A percentile compares a stretch with the other conserved stretches of the same genome.
Evolutionary conservation across 805 yeast species (phyloP).

Genomic region (Pichia kluyveri): DNA sequence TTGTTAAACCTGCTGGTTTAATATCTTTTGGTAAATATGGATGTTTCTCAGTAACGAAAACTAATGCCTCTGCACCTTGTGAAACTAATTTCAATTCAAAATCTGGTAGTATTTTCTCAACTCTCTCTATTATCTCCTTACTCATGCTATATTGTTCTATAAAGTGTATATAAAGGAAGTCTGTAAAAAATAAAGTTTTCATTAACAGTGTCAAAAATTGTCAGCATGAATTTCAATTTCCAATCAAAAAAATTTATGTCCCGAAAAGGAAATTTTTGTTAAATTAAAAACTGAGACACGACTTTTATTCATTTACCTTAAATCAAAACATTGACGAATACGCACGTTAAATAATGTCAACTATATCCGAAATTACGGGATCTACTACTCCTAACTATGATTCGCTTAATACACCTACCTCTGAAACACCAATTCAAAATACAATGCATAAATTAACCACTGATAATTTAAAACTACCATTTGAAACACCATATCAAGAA

Average conservation of each 20-base stretch:
- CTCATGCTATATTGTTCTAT: conserved; percentile 32
- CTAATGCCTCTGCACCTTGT: conserved; percentile 90
- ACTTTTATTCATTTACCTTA: no score
- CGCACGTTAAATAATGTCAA: not conserved
- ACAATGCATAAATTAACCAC: not conserved
- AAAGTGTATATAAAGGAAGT: not conserved
- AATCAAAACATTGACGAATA: no score
- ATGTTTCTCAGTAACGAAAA: conserved; percentile 52
- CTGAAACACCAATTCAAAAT: not conserved
- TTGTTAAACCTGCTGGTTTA: conserved; percentile 19
- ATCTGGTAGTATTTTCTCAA: conserved; percentile 35
- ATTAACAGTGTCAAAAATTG: no score
- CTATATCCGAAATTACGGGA: not conserved
- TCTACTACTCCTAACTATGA: not conserved
- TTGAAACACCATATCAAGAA: conserved; percentile 10
- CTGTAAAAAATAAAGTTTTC: no score
- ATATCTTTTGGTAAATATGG: conserved; percentile 45
- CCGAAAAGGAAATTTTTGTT: not conserved
- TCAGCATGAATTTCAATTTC: no score
- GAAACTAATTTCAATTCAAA: conserved; percentile 51
- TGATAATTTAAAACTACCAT: not conserved
- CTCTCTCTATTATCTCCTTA: conserved; percentile 35
- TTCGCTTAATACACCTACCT: not conserved
- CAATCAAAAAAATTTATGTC: not conserved
- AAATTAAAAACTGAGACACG: no score